A percentile compares a stretch with the other conserved stretches of the same genome.
Evolutionary conservation across 306 rosid species (phyloP).

Genomic region (Mimosa bimucronata): DNA sequence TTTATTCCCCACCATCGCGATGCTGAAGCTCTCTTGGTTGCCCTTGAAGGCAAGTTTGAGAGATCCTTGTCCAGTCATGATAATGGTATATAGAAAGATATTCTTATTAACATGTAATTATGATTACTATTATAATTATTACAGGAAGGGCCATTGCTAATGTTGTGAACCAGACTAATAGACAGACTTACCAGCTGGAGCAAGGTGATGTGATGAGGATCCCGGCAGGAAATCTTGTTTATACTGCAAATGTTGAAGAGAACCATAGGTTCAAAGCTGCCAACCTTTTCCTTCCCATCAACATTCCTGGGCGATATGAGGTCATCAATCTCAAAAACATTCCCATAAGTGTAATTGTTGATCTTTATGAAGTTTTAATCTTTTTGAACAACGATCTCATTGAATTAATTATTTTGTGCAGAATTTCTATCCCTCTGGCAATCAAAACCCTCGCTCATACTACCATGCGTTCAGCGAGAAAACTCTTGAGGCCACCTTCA

Average conservation of each 20-base stretch:
- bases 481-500: constrained; percentile 36
- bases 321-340: constrained; percentile 1
- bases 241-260: not conserved
- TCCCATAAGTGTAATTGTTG: no score
- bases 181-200: not conserved
- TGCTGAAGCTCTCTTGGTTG: constrained; percentile 31
- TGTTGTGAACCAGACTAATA: not conserved
- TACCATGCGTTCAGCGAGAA: constrained; percentile 32
- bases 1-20: constrained; percentile 38
- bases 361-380: no score
- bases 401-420: not conserved
- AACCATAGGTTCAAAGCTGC: not conserved
- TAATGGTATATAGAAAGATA: not conserved
- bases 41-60: not conserved
- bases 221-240: not conserved
- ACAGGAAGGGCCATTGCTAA: constrained; percentile 34
- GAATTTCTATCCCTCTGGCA: constrained; percentile 26
- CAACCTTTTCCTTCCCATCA: not conserved
- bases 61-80: not conserved
- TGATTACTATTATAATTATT: not conserved
- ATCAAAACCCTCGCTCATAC: constrained; percentile 28
- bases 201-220: not conserved
- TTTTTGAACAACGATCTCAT: no score
- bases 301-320: not conserved
- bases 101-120: no score